Conservation (phyloP, 2,329 filamentous ascomycete genomes). For the Penicillium crustosum region DNA sequence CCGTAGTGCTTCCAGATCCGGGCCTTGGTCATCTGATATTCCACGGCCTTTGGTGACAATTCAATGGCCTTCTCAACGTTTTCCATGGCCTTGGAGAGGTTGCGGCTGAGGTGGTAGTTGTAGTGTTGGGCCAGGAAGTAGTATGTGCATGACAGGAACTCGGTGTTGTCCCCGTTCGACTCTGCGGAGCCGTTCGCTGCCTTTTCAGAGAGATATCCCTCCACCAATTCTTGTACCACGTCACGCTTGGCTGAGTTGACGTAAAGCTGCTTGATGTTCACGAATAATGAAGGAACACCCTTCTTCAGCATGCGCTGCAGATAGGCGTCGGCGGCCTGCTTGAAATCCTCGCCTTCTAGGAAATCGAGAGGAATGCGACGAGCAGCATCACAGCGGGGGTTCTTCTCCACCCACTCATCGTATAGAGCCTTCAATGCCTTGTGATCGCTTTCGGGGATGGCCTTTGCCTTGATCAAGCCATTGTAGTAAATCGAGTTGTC, state of each 20-base stretch:
- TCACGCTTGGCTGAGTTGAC: constrained; percentile 72
- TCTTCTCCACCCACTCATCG: constrained; percentile 76
- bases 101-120: constrained; percentile 84
- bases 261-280: constrained; percentile 94
- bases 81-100: constrained; percentile 76
- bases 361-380: constrained; percentile 87
- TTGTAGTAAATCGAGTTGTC: constrained; percentile 87
- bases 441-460: constrained; percentile 60
- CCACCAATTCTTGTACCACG: constrained; percentile 71
- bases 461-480: constrained; percentile 68
- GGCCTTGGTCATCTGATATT: constrained; percentile 93
- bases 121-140: constrained; percentile 98
- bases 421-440: constrained; percentile 72
- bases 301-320: constrained; percentile 82
- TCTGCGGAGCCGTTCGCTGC: constrained; percentile 52
- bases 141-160: constrained; percentile 73
- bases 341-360: constrained; percentile 77
- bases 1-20: constrained; percentile 91
- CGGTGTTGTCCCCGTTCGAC: constrained; percentile 53
- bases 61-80: constrained; percentile 83
- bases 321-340: constrained; percentile 73
- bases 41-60: constrained; percentile 75
- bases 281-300: constrained; percentile 93
- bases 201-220: constrained; percentile 68
- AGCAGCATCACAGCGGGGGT: constrained; percentile 79